These are phyloP conservation scores for Rubia yunnanensis DNA, from an alignment of 257 asterid genomes.

Conservation along the genomic window DNA sequence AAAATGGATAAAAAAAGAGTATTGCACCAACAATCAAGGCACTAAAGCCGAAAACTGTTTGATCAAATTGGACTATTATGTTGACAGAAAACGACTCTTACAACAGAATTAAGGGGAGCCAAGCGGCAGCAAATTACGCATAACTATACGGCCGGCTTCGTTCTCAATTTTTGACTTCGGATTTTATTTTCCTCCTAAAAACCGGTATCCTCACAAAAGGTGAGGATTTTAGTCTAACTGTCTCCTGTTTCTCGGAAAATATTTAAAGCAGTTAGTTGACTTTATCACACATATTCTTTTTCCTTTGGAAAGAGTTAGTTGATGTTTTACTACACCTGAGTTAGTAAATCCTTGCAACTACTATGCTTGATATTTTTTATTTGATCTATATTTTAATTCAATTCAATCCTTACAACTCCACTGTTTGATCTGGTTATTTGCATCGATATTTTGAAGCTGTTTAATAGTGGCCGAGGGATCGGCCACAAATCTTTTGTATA, in stretches of 20 bases:
- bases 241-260: not conserved
- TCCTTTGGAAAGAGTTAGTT: too few species aligned
- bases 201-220: not conserved
- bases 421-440: too few species aligned
- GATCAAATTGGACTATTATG: not conserved
- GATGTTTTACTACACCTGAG: too few species aligned
- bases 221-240: slow-evolving; percentile 1
- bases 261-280: not conserved
- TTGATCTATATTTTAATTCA: too few species aligned
- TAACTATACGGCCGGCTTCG: slow-evolving; percentile 13
- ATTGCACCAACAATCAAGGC: slow-evolving; percentile 17
- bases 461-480: too few species aligned
- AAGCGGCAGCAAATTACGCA: slow-evolving; percentile 36
- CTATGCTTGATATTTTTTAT: too few species aligned
- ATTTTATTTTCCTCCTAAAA: not conserved
- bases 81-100: slow-evolving; percentile 1
- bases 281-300: not conserved
- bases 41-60: slow-evolving; percentile 2
- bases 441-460: too few species aligned
- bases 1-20: not conserved
- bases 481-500: too few species aligned
- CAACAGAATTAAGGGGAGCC: slow-evolving; percentile 9
- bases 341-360: too few species aligned
- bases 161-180: not conserved
- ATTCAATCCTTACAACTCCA: too few species aligned